Base-by-base conservation (phyloP, 148 eudicot species). In the Diospyros lotus region DNA sequence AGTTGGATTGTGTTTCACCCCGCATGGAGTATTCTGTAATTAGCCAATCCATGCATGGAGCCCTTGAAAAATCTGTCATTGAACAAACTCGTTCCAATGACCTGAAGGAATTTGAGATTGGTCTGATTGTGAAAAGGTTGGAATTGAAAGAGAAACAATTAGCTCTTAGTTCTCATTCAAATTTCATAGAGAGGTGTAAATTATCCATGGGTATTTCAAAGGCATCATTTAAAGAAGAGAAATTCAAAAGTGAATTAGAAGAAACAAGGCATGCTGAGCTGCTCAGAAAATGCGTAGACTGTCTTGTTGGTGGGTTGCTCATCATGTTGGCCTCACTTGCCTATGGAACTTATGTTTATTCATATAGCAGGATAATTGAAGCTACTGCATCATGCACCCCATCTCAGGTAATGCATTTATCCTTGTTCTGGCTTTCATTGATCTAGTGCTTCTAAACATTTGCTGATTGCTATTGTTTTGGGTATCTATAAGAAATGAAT, bases 51-150 rank as follows among this genome's bases (percentile, higher is more conserved):
- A 66, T 80, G 75, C 62, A 83, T 52, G 82, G 73, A 66, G 84
- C 89, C 39, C 73, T 86, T 11, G 88, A 91, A 75, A 94, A 82
- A 86, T 94, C 97, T 9, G 83, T 92, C 43, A 77, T 75, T 7
- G 97, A 92, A 73, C 97, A 85, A 79, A 75, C 88, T 44, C 93
- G 96, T 76, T 90, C 98, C 38, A 94, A 94, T 79, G 86, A 92
- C 43, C 89, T 94, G 45, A 94, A 92, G 82, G 69, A 84, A 68
- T 73, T 87, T 71, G 90, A 92, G 87, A 86, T 94, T 58, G 86
- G 88, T 73, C 92, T 94, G 28, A 79, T 13, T 10, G 80, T 84
- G 97, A 85, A 70, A 80, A 92, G 86, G 83, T 70, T 94, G 82
- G 81, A 84, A 72, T 82, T 92, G 55, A 90, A 92, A 76, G 96